These are phyloP conservation scores for Termitomyces sp. DNA, from an alignment of 768 basidiomycete species.

Conservation along the genomic window DNA sequence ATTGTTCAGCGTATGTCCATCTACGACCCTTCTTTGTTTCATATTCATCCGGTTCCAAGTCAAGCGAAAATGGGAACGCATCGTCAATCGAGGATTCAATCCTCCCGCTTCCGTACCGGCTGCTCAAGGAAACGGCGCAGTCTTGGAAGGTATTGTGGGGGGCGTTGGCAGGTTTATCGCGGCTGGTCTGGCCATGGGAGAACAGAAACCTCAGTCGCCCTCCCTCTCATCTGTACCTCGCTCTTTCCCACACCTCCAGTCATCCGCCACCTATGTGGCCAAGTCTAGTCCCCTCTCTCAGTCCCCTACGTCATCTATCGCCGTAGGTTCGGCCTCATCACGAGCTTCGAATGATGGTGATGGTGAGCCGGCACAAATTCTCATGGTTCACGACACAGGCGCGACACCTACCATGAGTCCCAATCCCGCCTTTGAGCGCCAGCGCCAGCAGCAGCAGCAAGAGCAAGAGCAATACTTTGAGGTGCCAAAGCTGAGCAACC, in stretches of 20 bases:
- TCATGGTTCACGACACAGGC: constrained; percentile 45
- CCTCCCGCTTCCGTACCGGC: constrained; percentile 14
- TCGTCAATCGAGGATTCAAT: constrained; percentile 58
- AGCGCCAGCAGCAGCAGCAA: constrained; percentile 21
- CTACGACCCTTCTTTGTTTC: not conserved
- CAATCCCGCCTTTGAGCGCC: constrained; percentile 35
- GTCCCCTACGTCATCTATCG: constrained; percentile 42
- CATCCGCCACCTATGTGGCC: constrained; percentile 13
- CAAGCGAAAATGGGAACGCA: constrained; percentile 82
- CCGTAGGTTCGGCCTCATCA: constrained; percentile 22
- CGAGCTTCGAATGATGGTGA: constrained; percentile 10
- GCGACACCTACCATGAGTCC: constrained; percentile 46
- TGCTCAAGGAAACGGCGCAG: constrained; percentile 25
- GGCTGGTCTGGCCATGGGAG: constrained; percentile 30
- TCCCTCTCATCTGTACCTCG: not conserved
- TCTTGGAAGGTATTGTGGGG: constrained; percentile 60
- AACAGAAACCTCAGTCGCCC: constrained; percentile 18
- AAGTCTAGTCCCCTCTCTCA: constrained; percentile 34
- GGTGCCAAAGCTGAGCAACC: constrained; percentile 7
- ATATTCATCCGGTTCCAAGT: constrained; percentile 31
- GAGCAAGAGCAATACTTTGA: constrained; percentile 1
- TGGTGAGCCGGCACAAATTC: constrained; percentile 24
- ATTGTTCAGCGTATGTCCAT: constrained; percentile 49
- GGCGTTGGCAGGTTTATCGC: constrained; percentile 53
- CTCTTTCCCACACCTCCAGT: constrained; percentile 8